Conservation (phyloP, 768 basidiomycete species). For the Pisolithus marmoratus region DNA sequence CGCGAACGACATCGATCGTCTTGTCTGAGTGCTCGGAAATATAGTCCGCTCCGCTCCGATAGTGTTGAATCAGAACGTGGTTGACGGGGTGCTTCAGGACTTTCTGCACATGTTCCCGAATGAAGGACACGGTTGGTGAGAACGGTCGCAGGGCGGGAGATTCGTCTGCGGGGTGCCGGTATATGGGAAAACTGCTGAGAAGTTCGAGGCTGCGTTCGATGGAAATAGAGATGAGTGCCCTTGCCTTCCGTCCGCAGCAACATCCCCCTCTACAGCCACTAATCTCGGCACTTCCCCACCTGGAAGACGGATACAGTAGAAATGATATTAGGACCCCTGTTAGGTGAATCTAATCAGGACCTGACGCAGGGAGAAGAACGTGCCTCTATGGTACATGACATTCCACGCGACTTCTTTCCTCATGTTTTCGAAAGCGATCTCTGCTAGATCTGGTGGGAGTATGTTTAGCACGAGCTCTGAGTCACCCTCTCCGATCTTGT, state of each 20-base stretch:
- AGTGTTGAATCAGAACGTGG: slow-evolving; percentile 79
- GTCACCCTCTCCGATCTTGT: slow-evolving; percentile 62
- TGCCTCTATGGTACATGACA: slow-evolving; percentile 70
- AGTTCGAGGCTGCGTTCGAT: background rate
- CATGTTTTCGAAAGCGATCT: slow-evolving; percentile 51
- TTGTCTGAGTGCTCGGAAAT: slow-evolving; percentile 88
- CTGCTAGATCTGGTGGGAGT: slow-evolving; percentile 51
- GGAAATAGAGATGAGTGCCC: slow-evolving; percentile 12
- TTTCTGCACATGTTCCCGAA: slow-evolving; percentile 58
- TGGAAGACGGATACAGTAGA: slow-evolving; percentile 16
- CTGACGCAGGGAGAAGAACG: slow-evolving; percentile 2
- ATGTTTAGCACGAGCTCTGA: slow-evolving; percentile 53
- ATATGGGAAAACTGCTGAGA: slow-evolving; percentile 58
- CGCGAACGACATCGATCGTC: slow-evolving; percentile 73
- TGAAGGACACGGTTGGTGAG: slow-evolving; percentile 60
- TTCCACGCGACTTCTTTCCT: slow-evolving; percentile 66
- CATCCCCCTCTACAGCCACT: slow-evolving; percentile 56
- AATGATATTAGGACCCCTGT: no score
- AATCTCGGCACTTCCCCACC: slow-evolving; percentile 70
- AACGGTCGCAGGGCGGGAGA: slow-evolving; percentile 65
- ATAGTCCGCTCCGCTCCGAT: slow-evolving; percentile 73
- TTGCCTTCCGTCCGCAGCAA: slow-evolving; percentile 48
- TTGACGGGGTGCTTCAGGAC: slow-evolving; percentile 64
- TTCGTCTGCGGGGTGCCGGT: slow-evolving; percentile 78
- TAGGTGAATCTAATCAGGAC: slow-evolving; percentile 1